These are phyloP conservation scores for Tieghemiomyces parasiticus DNA, from an alignment of 192 early-diverging fungal genomes.

Conservation along the genomic window DNA sequence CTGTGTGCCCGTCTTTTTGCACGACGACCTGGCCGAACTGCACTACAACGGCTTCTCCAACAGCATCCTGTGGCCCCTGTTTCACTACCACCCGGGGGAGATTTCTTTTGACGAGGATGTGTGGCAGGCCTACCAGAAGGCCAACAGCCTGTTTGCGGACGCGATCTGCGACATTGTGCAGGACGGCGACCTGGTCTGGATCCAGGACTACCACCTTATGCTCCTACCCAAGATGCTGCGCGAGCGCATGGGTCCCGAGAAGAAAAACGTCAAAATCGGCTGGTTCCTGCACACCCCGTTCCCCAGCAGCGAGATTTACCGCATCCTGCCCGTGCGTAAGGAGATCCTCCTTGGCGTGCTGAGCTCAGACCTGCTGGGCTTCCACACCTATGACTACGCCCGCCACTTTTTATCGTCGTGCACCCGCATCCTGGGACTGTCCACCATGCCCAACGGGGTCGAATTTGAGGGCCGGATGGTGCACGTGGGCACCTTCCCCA, in stretches of 20 bases:
- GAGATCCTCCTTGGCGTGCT: conserved; percentile 90
- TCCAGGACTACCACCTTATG: conserved; percentile 99
- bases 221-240: conserved; percentile 78
- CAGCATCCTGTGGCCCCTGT: conserved; percentile 97
- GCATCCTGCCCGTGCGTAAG: conserved; percentile 87
- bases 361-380: conserved; percentile 84
- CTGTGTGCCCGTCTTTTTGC: conserved; percentile 87
- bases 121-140: conserved; percentile 90
- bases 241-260: conserved; percentile 37
- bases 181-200: conserved; percentile 82
- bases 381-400: conserved; percentile 99
- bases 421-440: conserved; percentile 87
- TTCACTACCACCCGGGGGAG: conserved; percentile 99
- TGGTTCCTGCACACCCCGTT: conserved; percentile 99
- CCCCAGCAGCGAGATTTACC: conserved; percentile 91
- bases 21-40: conserved; percentile 80
- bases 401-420: conserved; percentile 96
- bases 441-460: conserved; percentile 84
- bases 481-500: conserved; percentile 96
- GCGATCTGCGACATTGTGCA: conserved; percentile 67
- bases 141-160: conserved; percentile 90
- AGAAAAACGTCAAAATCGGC: conserved; percentile 81
- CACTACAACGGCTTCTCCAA: conserved; percentile 99
- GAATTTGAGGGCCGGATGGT: conserved; percentile 87
- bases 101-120: conserved; percentile 88